Evolutionary conservation across 108 stramenopile species (phyloP).

Genomic region (Nitzschia sp.): DNA sequence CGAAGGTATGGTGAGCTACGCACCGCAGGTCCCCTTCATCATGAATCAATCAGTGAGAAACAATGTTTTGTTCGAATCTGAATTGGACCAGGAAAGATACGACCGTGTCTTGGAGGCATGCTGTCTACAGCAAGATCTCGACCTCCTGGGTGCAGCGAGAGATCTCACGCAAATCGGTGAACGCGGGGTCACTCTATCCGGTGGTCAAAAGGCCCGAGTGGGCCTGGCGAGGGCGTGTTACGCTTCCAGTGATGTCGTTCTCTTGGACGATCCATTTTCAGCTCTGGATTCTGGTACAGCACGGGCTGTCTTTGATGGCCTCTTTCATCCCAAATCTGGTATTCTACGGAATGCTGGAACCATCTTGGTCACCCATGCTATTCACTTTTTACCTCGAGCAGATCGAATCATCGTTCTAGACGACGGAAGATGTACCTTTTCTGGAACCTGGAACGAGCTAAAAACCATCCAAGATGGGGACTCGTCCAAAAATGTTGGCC

Average conservation of each 20-base stretch:
- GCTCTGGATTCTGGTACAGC: slow-evolving; percentile 90
- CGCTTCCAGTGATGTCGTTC: slow-evolving; percentile 59
- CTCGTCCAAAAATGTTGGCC: slow-evolving; percentile 19
- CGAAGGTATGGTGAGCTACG: slow-evolving; percentile 78
- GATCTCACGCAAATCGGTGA: slow-evolving; percentile 92
- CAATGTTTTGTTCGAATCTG: slow-evolving; percentile 93
- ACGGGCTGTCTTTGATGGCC: slow-evolving; percentile 69
- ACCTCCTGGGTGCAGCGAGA: slow-evolving; percentile 53
- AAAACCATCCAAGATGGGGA: slow-evolving; percentile 46
- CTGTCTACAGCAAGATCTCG: slow-evolving; percentile 68
- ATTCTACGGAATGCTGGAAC: slow-evolving; percentile 60
- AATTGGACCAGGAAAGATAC: slow-evolving; percentile 74
- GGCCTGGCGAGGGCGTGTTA: slow-evolving; percentile 83
- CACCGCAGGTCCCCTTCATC: slow-evolving; percentile 91
- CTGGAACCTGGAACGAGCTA: slow-evolving; percentile 77
- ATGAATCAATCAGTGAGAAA: slow-evolving; percentile 91
- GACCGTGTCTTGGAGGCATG: slow-evolving; percentile 84
- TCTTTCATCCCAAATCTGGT: slow-evolving; percentile 45
- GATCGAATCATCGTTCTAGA: slow-evolving; percentile 74
- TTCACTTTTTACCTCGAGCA: slow-evolving; percentile 64
- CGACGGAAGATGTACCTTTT: slow-evolving; percentile 59
- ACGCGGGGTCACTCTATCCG: slow-evolving; percentile 89
- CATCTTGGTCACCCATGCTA: slow-evolving; percentile 89
- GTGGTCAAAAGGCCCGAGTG: slow-evolving; percentile 83
- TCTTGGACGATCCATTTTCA: slow-evolving; percentile 92